These are phyloP conservation scores for Spiromastix sp. DNA, from an alignment of 2,329 filamentous ascomycete genomes.

Conservation along the genomic window DNA sequence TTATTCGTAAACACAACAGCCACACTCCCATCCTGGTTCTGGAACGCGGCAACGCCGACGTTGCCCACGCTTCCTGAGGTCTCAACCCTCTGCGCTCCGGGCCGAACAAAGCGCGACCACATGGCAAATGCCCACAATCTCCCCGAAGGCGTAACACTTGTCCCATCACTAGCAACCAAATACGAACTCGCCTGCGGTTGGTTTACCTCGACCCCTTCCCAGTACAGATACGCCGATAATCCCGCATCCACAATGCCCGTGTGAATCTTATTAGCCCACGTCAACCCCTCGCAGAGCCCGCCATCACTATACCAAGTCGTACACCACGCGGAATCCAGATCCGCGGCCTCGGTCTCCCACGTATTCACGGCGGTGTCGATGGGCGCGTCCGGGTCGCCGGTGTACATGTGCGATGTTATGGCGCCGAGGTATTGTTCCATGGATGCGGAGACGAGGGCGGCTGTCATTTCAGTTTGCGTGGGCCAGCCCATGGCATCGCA, in stretches of 20 bases:
- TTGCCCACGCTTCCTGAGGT: slow-evolving; percentile 17
- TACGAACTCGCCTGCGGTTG: slow-evolving; percentile 13
- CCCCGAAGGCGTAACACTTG: slow-evolving; percentile 23
- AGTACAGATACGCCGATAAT: slow-evolving; percentile 45
- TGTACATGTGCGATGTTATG: slow-evolving; percentile 35
- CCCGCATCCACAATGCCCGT: slow-evolving; percentile 39
- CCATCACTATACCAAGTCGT: slow-evolving; percentile 40
- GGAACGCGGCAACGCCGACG: slow-evolving; percentile 17
- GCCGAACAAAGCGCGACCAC: slow-evolving; percentile 28
- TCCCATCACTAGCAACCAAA: slow-evolving; percentile 25
- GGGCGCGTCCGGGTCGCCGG: slow-evolving; percentile 27
- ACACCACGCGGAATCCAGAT: slow-evolving; percentile 35
- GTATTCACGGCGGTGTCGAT: slow-evolving; percentile 34
- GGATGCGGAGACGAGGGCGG: slow-evolving; percentile 27
- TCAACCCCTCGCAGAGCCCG: slow-evolving; percentile 41
- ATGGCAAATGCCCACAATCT: slow-evolving; percentile 34
- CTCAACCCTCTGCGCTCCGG: slow-evolving; percentile 27
- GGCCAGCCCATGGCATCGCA: slow-evolving; percentile 37
- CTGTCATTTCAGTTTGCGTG: slow-evolving; percentile 27
- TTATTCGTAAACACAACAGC: slow-evolving; percentile 22
- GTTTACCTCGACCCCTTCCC: slow-evolving; percentile 38
- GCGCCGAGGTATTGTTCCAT: slow-evolving; percentile 30
- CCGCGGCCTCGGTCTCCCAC: slow-evolving; percentile 44
- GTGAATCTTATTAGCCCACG: slow-evolving; percentile 47
- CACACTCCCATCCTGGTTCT: slow-evolving; percentile 24